Evolutionary conservation across 202 grass and related monocot genomes (phyloP).

Genomic region (Setaria italica): DNA sequence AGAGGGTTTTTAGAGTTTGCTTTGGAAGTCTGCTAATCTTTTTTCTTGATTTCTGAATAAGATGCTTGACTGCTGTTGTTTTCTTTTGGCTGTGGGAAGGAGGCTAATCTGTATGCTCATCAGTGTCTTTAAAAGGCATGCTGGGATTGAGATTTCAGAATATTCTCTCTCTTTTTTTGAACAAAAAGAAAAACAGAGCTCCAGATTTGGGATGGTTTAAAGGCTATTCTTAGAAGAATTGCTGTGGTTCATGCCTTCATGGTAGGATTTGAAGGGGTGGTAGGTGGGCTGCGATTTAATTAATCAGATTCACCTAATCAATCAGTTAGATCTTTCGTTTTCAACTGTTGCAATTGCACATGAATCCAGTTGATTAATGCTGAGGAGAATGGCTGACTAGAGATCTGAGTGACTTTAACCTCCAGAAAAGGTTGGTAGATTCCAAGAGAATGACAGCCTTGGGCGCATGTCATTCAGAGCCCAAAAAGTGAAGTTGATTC

Average conservation of each 20-base stretch:
- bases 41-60: not conserved
- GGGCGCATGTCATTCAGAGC: conserved; percentile 28
- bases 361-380: conserved; percentile 51
- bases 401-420: conserved; percentile 46
- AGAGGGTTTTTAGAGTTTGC: not conserved
- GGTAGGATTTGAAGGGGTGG: conserved; percentile 15
- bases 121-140: not conserved
- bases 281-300: conserved; percentile 41
- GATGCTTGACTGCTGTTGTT: not conserved
- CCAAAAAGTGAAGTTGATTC: conserved; percentile 43
- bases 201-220: conserved; percentile 29
- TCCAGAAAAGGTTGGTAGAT: conserved; percentile 45
- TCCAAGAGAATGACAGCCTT: conserved; percentile 62
- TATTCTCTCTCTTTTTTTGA: not conserved
- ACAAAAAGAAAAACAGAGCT: not conserved
- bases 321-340: conserved; percentile 42
- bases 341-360: conserved; percentile 29
- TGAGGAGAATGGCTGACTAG: conserved; percentile 43
- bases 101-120: not conserved
- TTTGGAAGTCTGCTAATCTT: not conserved
- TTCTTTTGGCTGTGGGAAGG: not conserved
- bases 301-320: conserved; percentile 39
- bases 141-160: not conserved
- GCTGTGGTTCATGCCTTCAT: not conserved
- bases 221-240: conserved; percentile 28